Conservation (phyloP, 2,329 filamentous ascomycete genomes). For the Fusarium floridanum region DNA sequence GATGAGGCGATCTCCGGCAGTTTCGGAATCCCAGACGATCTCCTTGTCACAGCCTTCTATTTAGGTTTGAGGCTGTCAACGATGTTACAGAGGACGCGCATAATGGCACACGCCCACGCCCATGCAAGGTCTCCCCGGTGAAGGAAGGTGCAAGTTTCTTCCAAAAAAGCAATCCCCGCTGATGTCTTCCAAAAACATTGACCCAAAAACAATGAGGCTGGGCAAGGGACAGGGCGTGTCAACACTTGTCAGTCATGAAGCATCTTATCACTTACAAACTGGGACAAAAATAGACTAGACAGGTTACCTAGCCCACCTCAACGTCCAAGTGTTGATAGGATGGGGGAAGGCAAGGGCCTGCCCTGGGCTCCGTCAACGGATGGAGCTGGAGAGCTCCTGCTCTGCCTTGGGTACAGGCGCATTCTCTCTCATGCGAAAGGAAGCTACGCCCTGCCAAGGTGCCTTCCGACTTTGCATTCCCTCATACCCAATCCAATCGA, state of each 20-base stretch:
- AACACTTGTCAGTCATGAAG: conserved; percentile 2
- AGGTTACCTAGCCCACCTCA: background rate
- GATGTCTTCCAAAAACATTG: background rate
- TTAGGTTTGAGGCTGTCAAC: conserved; percentile 6
- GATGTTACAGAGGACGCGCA: background rate
- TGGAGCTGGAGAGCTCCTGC: background rate
- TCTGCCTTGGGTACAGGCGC: background rate
- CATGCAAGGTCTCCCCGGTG: background rate
- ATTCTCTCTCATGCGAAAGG: conserved; percentile 5
- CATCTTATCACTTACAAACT: conserved; percentile 4
- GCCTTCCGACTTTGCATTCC: conserved; percentile 9
- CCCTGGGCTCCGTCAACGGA: background rate
- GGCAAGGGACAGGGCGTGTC: background rate
- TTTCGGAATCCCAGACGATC: background rate
- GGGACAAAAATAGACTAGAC: conserved; percentile 4
- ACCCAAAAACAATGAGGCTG: background rate
- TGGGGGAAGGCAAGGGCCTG: background rate
- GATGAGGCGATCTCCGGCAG: background rate
- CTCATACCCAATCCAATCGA: background rate
- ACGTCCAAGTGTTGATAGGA: background rate
- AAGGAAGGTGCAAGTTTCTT: background rate
- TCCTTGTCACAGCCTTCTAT: background rate
- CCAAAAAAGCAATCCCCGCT: background rate
- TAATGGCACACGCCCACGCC: background rate
- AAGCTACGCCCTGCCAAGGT: conserved; percentile 1